These are phyloP conservation scores for Periconia sp. DNA, from an alignment of 2,329 filamentous ascomycete genomes.

Conservation along the genomic window DNA sequence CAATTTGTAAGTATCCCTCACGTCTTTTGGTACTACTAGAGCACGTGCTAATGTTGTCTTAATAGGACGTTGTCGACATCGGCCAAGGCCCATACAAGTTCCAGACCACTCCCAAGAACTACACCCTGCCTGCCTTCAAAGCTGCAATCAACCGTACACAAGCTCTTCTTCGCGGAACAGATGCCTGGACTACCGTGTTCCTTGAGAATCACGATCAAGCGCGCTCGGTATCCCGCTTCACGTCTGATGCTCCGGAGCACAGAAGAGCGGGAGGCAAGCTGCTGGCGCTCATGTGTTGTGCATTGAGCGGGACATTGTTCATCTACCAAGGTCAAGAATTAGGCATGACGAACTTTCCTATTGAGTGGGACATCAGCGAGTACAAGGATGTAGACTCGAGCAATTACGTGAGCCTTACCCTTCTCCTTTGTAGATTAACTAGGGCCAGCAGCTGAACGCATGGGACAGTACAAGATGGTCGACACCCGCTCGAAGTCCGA, in stretches of 20 bases:
- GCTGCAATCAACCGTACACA: slow-evolving; percentile 39
- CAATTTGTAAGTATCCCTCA: slow-evolving; percentile 44
- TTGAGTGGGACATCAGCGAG: slow-evolving; percentile 52
- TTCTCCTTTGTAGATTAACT: background rate
- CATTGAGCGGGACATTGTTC: slow-evolving; percentile 56
- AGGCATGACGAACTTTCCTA: slow-evolving; percentile 57
- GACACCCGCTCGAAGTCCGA: slow-evolving; percentile 32
- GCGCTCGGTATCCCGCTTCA: slow-evolving; percentile 56
- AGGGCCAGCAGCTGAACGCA: background rate
- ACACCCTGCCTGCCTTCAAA: slow-evolving; percentile 38
- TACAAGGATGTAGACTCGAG: slow-evolving; percentile 61
- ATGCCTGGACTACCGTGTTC: slow-evolving; percentile 58
- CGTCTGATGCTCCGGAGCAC: slow-evolving; percentile 54
- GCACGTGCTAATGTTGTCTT: background rate
- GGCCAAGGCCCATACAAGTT: slow-evolving; percentile 45
- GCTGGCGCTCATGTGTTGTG: slow-evolving; percentile 55
- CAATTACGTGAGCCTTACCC: slow-evolving; percentile 50
- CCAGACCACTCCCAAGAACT: slow-evolving; percentile 43
- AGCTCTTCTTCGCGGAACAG: slow-evolving; percentile 34
- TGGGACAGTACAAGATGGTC: slow-evolving; percentile 46
- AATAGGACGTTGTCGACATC: slow-evolving; percentile 49
- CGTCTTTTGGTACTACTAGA: too few relatives aligned
- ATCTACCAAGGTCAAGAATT: slow-evolving; percentile 60
- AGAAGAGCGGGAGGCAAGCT: slow-evolving; percentile 56
- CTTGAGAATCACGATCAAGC: slow-evolving; percentile 62